Base-by-base conservation (phyloP, 1,284 basidiomycete genomes). In the Phellinidium pouzarii region DNA sequence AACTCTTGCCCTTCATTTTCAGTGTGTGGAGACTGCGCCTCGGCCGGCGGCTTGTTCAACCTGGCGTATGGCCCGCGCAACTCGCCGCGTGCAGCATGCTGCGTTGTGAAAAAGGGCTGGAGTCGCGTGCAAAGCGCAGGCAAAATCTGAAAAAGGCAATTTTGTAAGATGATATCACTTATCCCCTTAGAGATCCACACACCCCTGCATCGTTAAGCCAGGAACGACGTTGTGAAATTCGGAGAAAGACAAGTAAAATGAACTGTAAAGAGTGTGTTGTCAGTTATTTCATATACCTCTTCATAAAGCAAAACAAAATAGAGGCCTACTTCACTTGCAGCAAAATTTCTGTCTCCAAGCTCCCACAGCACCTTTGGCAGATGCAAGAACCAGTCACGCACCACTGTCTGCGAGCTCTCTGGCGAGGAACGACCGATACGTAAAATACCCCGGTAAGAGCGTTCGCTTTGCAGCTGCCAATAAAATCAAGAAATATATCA, bases 321-420 rank as follows among this genome's bases (percentile, higher is more conserved):
- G 61, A 40, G 19, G 52, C 75, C 58, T 51, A 84, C 82, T 73
- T 85, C 80, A 0, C 81, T 80, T 4, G 75, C 69, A 2, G 64
- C 59, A 7, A 77, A 62, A 60, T 88, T 79, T 46, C 68, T 78
- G 12, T 68, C 68, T 1, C 84, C 85, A 5, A 89, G 67, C 66
- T 95, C 91, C 92, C 93, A 95, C 1, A 95, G 71, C 6, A 76
- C 77, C 64, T 81, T 84, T 0, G 91, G 90, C 36, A 94, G 73
- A 57, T 83, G 78, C 9, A 73, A 61, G 17, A 86, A 54, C 87
- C 88, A 88, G 25, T 80, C 77, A 51, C 78, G 71, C 27, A 85
- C 66, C 54, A 66, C 70, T 29, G 9, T 27, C 34, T 67, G 59
- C 42, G 68, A 65, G 29, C 70, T 65, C 4, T 63, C 65, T 27